Evolutionary conservation across 1,284 basidiomycete genomes (phyloP).

Genomic region (Cystobasidium sp.): DNA sequence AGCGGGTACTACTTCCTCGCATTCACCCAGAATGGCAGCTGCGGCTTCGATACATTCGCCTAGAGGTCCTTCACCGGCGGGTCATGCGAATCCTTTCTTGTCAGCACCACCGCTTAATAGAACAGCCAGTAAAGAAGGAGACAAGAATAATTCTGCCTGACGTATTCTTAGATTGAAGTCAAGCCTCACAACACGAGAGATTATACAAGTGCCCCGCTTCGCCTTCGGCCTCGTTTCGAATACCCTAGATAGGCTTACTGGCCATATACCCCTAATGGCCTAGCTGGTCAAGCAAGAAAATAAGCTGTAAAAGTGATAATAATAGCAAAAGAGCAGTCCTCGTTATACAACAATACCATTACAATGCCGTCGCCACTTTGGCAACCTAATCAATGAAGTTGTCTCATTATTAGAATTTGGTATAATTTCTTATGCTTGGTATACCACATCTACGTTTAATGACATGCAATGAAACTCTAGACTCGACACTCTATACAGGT

Average conservation of each 20-base stretch:
- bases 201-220: no score
- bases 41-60: slow-evolving; percentile 6
- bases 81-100: slow-evolving; percentile 23
- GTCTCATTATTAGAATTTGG: not conserved
- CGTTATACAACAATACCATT: no score
- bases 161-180: not conserved
- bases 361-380: no score
- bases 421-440: not conserved
- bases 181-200: no score
- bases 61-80: not conserved
- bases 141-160: not conserved
- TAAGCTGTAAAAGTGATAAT: no score
- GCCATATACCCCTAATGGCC: no score
- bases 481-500: not conserved
- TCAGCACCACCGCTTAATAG: slow-evolving; percentile 17
- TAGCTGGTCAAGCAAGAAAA: no score
- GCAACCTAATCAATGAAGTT: not conserved
- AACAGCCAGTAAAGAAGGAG: slow-evolving; percentile 6
- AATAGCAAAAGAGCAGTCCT: no score
- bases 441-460: not conserved
- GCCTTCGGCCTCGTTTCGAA: no score
- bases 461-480: not conserved
- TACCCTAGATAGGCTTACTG: no score
- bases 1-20: slow-evolving; percentile 6
- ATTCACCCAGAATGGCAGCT: slow-evolving; percentile 20